Conservation (phyloP, 495 filamentous ascomycete species). For the Tetracladium setigerum region DNA sequence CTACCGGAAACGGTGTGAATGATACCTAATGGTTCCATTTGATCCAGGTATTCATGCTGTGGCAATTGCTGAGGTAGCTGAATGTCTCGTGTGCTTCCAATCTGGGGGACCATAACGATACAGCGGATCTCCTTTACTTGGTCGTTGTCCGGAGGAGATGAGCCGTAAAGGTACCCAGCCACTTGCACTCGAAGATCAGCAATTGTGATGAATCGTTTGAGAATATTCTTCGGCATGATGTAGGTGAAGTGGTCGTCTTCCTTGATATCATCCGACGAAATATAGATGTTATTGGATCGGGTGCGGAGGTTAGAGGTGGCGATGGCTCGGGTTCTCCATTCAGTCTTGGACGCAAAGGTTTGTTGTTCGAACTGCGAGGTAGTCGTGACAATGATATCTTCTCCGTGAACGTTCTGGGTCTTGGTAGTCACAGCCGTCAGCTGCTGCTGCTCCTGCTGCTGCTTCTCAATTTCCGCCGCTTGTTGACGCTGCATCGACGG, state of each 20-base stretch:
- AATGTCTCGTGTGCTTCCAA: constrained; percentile 86
- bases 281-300: constrained; percentile 95
- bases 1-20: constrained; percentile 95
- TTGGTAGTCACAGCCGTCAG: constrained; percentile 97
- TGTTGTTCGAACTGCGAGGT: constrained; percentile 96
- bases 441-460: constrained; percentile 93
- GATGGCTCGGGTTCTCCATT: constrained; percentile 96
- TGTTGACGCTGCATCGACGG: constrained; percentile 98
- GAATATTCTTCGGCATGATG: constrained; percentile 97
- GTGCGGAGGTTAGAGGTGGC: constrained; percentile 95
- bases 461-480: constrained; percentile 98
- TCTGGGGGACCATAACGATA: constrained; percentile 96
- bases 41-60: constrained; percentile 84
- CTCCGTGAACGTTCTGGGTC: constrained; percentile 95
- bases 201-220: constrained; percentile 98
- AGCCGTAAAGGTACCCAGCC: constrained; percentile 90
- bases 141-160: constrained; percentile 86
- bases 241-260: constrained; percentile 82
- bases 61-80: constrained; percentile 88
- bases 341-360: constrained; percentile 96
- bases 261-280: constrained; percentile 84
- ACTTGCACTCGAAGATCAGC: constrained; percentile 96
- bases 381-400: constrained; percentile 97
- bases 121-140: constrained; percentile 94
- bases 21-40: constrained; percentile 85